Evolutionary conservation across 345 rosid genomes (phyloP).

Genomic region (Brassica juncea): DNA sequence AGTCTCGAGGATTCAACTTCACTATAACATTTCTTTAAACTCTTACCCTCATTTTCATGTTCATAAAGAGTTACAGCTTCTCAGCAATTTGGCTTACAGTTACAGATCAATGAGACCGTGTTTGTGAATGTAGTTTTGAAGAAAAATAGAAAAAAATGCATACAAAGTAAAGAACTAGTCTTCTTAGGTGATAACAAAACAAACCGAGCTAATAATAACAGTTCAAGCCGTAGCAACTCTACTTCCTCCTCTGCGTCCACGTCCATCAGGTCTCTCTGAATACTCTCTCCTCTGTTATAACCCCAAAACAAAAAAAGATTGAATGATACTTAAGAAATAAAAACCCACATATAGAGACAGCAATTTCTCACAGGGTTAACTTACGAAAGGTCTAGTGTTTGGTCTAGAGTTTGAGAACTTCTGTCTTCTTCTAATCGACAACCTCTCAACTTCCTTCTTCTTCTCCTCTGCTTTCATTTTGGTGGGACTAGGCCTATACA

Average conservation of each 20-base stretch:
- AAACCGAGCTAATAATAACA: neutral
- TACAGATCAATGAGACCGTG: neutral
- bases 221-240: slow-evolving; percentile 25
- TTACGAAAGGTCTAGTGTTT: slow-evolving; percentile 29
- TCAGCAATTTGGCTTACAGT: neutral
- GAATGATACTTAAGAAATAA: neutral
- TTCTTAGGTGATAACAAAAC: slow-evolving; percentile 17
- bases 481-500: slow-evolving; percentile 77
- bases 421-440: slow-evolving; percentile 42
- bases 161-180: neutral
- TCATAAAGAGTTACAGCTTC: slow-evolving; percentile 5
- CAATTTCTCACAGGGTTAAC: neutral
- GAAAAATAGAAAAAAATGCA: neutral
- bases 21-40: neutral
- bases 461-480: slow-evolving; percentile 85
- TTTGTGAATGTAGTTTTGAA: neutral
- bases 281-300: slow-evolving; percentile 49
- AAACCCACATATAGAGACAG: neutral
- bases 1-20: neutral
- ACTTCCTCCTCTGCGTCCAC: slow-evolving; percentile 51
- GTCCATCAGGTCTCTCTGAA: slow-evolving; percentile 42
- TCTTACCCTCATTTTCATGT: neutral
- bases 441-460: slow-evolving; percentile 54
- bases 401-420: slow-evolving; percentile 30
- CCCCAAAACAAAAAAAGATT: neutral